Base-by-base conservation (phyloP, 129 eudicot species). In the Smallanthus sonchifolius region DNA sequence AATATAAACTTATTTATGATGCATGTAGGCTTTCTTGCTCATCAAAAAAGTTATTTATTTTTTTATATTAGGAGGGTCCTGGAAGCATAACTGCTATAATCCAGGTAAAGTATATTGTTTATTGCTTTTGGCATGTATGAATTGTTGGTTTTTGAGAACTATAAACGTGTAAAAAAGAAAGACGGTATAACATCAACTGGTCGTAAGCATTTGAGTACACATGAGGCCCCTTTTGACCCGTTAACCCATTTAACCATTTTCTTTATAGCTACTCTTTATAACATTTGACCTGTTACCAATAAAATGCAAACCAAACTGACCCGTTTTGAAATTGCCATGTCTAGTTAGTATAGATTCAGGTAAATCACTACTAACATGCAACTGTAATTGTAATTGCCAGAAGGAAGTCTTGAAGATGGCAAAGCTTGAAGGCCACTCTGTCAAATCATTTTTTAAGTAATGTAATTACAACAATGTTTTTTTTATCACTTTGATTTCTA, bases 61-160 rank as follows among this genome's bases (percentile, higher is more conserved):
- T 16, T 43, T 20, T 36, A 76, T 40, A 47, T 64, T 76, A 92
- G 98, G 85, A 70, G 74, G 79, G 77, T 32, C 89, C 98, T 4
- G 96, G 95, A 67, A 90, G 77, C 73, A 77, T 93, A 75, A 93
- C 96, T 56, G 19, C 89, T 11, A 7, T 83, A 43, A 80, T 92
- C 43, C 96, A 93, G 92, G 98, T 93, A 85, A 60, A 52, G 40
- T 59, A 17, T 62, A 10, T 35, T 9, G 67, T 16, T 38, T 39
- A 17, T 35, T 65, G n/a, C 40, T 44, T 28, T 51, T 79, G 19
- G 7, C 37, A 28, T 55, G 73, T 48, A 68, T 43, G 42, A 32
- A 45, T 65, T 20, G 16, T 64, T 7, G 19, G 64, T 39, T 52
- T 70, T 42, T 70, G 62, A 17, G 11, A 40, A 17, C 19, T 70